Conservation (phyloP, 805 yeast genomes). For the Nadsonia fulvescens region DNA sequence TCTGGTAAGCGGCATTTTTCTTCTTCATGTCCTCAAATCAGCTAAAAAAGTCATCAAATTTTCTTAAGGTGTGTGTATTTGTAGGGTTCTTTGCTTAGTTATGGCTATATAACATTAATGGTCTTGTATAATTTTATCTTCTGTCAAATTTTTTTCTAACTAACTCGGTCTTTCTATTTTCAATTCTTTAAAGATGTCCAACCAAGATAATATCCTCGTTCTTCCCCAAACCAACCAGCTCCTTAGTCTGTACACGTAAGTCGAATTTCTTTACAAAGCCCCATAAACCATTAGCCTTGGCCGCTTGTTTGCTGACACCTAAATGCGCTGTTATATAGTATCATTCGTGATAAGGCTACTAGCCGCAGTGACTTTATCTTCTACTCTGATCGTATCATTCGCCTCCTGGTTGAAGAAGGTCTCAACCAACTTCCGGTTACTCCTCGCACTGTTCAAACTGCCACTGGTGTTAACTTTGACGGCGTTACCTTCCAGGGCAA, state of each 20-base stretch:
- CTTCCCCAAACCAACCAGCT: slow-evolving; percentile 84
- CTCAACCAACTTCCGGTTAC: slow-evolving; percentile 86
- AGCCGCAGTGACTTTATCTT: slow-evolving; percentile 85
- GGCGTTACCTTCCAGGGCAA: slow-evolving; percentile 80
- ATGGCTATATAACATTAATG: no score
- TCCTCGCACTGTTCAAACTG: slow-evolving; percentile 47
- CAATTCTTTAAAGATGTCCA: no score
- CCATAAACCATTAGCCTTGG: background rate
- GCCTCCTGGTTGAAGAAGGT: slow-evolving; percentile 89
- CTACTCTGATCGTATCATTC: slow-evolving; percentile 85
- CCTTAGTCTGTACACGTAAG: slow-evolving; percentile 58
- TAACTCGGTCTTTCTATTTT: no score
- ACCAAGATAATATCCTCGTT: slow-evolving; percentile 48
- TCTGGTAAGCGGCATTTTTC: no score
- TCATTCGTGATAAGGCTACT: slow-evolving; percentile 69
- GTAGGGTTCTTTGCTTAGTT: no score
- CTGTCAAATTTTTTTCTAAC: no score
- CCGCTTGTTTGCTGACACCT: background rate
- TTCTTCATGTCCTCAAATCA: no score
- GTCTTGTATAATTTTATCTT: no score
- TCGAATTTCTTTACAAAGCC: background rate
- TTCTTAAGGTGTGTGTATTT: no score
- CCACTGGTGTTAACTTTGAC: slow-evolving; percentile 40
- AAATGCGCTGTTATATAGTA: slow-evolving; percentile 20
- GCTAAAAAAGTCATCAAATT: no score